Evolutionary conservation across 306 rosid species (phyloP), one percentile per base, ranked within the genome.

Genomic region (Acmispon strigosus): DNA sequence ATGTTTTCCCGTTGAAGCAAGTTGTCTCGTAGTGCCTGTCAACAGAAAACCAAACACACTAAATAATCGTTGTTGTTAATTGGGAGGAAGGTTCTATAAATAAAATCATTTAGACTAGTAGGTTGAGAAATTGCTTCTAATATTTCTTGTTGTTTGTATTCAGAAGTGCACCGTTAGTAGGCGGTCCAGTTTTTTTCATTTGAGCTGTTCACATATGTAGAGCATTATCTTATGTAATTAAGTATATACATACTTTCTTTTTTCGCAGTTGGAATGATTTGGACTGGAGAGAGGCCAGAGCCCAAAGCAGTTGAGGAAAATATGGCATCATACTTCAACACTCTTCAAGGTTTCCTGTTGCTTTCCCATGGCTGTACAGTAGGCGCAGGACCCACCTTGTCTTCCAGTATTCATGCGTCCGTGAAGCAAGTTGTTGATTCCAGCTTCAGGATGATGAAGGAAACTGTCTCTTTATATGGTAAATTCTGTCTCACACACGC

Each of bases 251-350:
- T 52, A 71, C 10, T 51, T 24, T 69, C 61, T 57, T 17, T 74
- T 69, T 7, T 82, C n/a, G 82, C 73, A 95, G 99, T 76, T 70
- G 99, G 99, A 79, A 85, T 95, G 96, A 88, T 95, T 63, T 95
- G 97, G 99, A 82, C 79, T 10, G 97, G 95, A 75, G 90, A 85
- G 14, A 61, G 73, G 48, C 90, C 81, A 1, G 81, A 78, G 11
- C 76, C 63, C 24, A 87, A 56, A 75, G 87, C 85, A 81, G 55
- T 94, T 54, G 92, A 95, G 66, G 96, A 91, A 78, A 91, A 52
- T 70, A 89, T 95, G 92, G 49, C 70, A 42, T 58, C 96, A 19
- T 91, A 84, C 80, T 87, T 91, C 82, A 95, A 95, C 77, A 76
- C 55, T 9, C 79, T 95, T 6, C 95, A 84, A 75, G 96, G 95